These are phyloP conservation scores for Themeda triandra DNA, from an alignment of 176 grass and related monocot species.

Conservation along the genomic window DNA sequence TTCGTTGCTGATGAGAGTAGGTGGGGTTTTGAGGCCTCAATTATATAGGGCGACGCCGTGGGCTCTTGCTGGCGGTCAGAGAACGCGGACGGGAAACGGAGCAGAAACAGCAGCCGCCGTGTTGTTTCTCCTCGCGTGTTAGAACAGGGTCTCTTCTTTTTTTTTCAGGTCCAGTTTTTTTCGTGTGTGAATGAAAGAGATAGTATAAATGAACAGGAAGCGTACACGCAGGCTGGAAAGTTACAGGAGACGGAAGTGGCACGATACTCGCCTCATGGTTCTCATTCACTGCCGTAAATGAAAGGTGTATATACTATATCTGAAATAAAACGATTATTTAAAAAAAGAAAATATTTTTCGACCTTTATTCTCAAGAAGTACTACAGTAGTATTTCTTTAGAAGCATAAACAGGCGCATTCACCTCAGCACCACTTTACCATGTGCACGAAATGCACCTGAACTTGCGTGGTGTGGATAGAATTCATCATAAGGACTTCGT, in stretches of 20 bases:
- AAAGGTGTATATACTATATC: neutral
- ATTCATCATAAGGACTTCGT: too few relatives aligned
- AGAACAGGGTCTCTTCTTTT: neutral
- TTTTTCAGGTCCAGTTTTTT: neutral
- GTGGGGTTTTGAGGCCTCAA: neutral
- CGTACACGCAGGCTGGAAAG: neutral
- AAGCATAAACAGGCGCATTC: neutral
- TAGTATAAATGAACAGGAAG: neutral
- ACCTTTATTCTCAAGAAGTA: neutral
- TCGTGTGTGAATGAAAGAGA: neutral
- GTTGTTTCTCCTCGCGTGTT: slow-evolving; percentile 3
- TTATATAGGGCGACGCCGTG: neutral
- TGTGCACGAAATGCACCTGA: neutral
- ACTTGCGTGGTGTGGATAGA: too few relatives aligned
- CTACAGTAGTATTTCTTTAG: neutral
- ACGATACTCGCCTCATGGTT: neutral
- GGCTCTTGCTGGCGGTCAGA: neutral
- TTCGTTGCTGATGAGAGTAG: neutral
- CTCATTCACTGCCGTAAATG: neutral
- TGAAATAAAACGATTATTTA: neutral
- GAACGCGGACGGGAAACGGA: slow-evolving; percentile 18
- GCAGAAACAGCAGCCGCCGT: neutral
- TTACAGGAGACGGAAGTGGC: neutral
- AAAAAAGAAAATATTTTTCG: neutral
- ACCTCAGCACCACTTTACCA: neutral